Base-by-base conservation (phyloP, 345 rosid species). In the Brassica rapa region DNA sequence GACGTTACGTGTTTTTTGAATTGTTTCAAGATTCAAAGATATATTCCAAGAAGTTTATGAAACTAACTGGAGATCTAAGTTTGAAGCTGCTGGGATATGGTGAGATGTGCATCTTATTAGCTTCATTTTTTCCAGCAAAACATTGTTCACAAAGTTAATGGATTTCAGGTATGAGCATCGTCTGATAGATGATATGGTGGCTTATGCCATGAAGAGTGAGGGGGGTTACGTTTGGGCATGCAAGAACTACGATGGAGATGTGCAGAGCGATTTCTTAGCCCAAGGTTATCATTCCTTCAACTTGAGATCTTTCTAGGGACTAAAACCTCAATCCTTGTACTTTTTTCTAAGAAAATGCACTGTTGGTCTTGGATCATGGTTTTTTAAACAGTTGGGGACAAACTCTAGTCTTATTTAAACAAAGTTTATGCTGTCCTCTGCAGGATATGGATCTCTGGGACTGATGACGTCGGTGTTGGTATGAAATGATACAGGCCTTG, bases 181-280 rank as follows among this genome's bases (percentile, higher is more conserved):
- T 74, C 89, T 94, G 46, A 94, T 94, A 67, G 98, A 94, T 85
- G 98, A 94, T 82, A 91, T 92, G 97, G 98, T 94, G 56, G 98
- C 98, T 35, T 94, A 94, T 81, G 93, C 95, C 21, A 75, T 92
- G 72, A 94, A 94, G 83, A 94, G 93, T 19, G 97, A 92, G 30
- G 95, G 98, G 57, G 97, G 97, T 63, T 94, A 88, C 71, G 98
- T 92, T 15, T 94, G 97, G 98, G 98, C 98, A 23, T 92, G 98
- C 89, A 93, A 93, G 84, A 93, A 91, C 82, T 93, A 93, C 78
- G 98, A 93, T 83, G 98, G 98, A 59, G 98, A 94, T 86, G 97
- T 94, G 68, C 98, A 94, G 85, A 94, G 97, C 83, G 98, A 94
- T 85, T 92, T 92, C 88, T 85, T 94, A 75, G 97, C 98, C 77